Base-by-base conservation (phyloP, 441 rosid genomes). In the Omphalea diandra region DNA sequence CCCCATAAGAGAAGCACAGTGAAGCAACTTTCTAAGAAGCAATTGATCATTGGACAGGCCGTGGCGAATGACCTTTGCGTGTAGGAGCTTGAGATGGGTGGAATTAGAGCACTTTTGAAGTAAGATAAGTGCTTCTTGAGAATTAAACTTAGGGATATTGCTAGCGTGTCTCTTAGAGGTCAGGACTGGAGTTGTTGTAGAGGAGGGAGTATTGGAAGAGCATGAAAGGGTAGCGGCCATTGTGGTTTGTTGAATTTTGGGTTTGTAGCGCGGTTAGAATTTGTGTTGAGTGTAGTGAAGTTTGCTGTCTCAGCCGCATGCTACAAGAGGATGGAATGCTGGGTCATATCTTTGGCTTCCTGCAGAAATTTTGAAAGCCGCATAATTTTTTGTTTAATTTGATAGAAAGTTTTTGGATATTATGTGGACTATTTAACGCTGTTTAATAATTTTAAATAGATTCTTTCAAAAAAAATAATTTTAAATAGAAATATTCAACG, bases 81-180 rank as follows among this genome's bases (percentile, higher is more conserved):
- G 91, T 24, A 83, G 76, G 33, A 84, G 87, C 82, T 80, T 91
- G 54, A 91, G 74, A 3, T 86, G 97, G 22, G 68, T 59, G 75
- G 83, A 87, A 77, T 56, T 75, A 44, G 76, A 71, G 71, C 89
- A 87, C 17, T 65, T 83, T n/a, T 60, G 80, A 62, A 91, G 85
- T 18, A 80, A 49, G 64, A 65, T 29, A 7, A 80, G 73, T 62
- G 91, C 91, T 64, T 80, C 86, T 0, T 61, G 78, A 61, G 82
- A 70, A n/a, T 71, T 73, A 40, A 90, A 85, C 66, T 68, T 67
- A 31, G 70, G 76, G 8, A 61, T 67, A 32, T 6, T 40, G 33
- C 27, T 18, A 9, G 15, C 3, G 46, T 49, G 52, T 8, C 22
- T 11, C 43, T 11, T 63, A 47, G 80, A 58, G 65, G 31, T 56